Conservation (phyloP, 2,329 filamentous ascomycete genomes). For the Fusarium paranaense region DNA sequence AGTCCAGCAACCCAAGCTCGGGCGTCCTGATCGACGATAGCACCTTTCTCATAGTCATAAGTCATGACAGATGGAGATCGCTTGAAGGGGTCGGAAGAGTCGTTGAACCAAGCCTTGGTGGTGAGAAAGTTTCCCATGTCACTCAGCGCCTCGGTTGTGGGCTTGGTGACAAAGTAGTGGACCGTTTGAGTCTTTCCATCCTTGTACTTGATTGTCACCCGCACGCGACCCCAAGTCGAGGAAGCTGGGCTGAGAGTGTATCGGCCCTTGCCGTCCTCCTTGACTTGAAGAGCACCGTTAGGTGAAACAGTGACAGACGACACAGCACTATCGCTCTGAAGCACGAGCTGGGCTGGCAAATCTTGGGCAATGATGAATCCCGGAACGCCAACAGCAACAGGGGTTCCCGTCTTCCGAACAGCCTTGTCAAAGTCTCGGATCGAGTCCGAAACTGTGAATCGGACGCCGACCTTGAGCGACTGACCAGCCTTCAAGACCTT, state of each 20-base stretch:
- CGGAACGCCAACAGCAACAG: slow-evolving; percentile 64
- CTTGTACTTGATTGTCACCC: slow-evolving; percentile 60
- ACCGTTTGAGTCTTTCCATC: slow-evolving; percentile 63
- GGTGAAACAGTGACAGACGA: slow-evolving; percentile 54
- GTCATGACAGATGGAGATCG: slow-evolving; percentile 67
- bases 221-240: slow-evolving; percentile 61
- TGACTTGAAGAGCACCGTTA: slow-evolving; percentile 51
- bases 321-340: slow-evolving; percentile 56
- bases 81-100: slow-evolving; percentile 64
- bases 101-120: slow-evolving; percentile 63
- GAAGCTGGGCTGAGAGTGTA: slow-evolving; percentile 58
- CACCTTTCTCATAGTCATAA: slow-evolving; percentile 63
- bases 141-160: slow-evolving; percentile 55
- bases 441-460: slow-evolving; percentile 60
- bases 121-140: slow-evolving; percentile 66
- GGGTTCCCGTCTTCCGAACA: slow-evolving; percentile 56
- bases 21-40: slow-evolving; percentile 58
- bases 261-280: slow-evolving; percentile 37
- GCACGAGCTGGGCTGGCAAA: slow-evolving; percentile 57
- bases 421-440: slow-evolving; percentile 61
- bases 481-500: slow-evolving; percentile 57
- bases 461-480: slow-evolving; percentile 60
- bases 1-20: slow-evolving; percentile 70
- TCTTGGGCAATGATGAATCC: slow-evolving; percentile 66
- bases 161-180: slow-evolving; percentile 67